Conservation (phyloP, 192 early-diverging fungal genomes). For the Gorgonomyces haynaldii region DNA sequence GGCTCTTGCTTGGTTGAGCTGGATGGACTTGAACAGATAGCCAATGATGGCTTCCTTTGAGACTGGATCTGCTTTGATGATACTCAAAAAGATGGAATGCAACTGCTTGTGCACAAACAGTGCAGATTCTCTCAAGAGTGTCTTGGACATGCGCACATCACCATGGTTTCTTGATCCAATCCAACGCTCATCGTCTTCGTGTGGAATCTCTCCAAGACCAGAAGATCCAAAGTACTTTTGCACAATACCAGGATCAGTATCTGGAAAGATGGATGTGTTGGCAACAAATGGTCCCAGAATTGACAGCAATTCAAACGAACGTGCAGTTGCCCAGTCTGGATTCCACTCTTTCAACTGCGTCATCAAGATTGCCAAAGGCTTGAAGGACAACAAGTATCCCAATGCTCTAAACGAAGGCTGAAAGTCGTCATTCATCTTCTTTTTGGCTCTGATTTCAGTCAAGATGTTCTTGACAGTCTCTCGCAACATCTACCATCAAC, state of each 20-base stretch:
- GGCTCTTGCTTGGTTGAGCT: slow-evolving; percentile 57
- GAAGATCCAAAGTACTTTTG: slow-evolving; percentile 29
- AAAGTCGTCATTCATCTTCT: not conserved
- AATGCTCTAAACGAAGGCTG: slow-evolving; percentile 14
- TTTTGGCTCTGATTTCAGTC: slow-evolving; percentile 1
- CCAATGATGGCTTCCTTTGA: slow-evolving; percentile 47
- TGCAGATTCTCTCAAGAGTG: slow-evolving; percentile 17
- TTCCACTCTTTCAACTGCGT: slow-evolving; percentile 36
- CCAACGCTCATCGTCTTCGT: slow-evolving; percentile 15
- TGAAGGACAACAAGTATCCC: slow-evolving; percentile 38
- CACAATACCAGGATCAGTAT: slow-evolving; percentile 21
- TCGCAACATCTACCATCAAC: slow-evolving; percentile 34
- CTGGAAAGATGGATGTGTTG: slow-evolving; percentile 25
- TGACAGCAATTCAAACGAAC: slow-evolving; percentile 47
- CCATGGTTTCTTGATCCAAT: slow-evolving; percentile 36
- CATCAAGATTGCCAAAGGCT: slow-evolving; percentile 39
- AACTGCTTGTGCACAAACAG: slow-evolving; percentile 20
- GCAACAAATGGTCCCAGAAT: slow-evolving; percentile 66
- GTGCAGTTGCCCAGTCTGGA: slow-evolving; percentile 37
- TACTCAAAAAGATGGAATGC: slow-evolving; percentile 26
- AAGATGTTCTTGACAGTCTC: slow-evolving; percentile 35
- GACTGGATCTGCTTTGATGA: slow-evolving; percentile 55
- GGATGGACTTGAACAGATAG: slow-evolving; percentile 54
- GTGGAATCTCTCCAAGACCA: slow-evolving; percentile 16
- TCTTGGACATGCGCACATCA: slow-evolving; percentile 28